These are phyloP conservation scores for Naganishia sp. DNA, from an alignment of 1,284 basidiomycete genomes.

Conservation along the genomic window DNA sequence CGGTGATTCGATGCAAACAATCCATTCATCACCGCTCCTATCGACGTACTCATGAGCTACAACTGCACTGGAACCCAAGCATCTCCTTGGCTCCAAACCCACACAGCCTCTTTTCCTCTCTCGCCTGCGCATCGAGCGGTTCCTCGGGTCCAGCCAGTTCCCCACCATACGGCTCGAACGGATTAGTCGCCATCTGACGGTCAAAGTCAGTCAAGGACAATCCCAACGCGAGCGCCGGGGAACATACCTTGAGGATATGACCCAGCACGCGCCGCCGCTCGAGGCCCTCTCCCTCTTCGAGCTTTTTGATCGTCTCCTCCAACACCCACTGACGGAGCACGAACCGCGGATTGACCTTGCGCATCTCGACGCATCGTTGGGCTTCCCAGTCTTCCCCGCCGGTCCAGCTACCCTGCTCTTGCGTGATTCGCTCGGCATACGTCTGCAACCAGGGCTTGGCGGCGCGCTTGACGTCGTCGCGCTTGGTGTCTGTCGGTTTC, in stretches of 20 bases:
- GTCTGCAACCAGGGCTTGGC: constrained; percentile 68
- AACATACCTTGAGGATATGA: constrained; percentile 70
- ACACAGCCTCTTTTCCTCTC: constrained; percentile 74
- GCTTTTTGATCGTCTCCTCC: constrained; percentile 77
- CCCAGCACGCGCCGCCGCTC: constrained; percentile 65
- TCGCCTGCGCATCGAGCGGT: constrained; percentile 55
- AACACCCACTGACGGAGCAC: constrained; percentile 89
- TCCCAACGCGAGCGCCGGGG: neutral
- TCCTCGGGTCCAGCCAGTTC: constrained; percentile 56
- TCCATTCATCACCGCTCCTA: too few relatives aligned
- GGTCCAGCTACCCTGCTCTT: constrained; percentile 52
- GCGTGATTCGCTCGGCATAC: constrained; percentile 65
- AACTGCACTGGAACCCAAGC: constrained; percentile 90
- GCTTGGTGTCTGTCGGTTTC: constrained; percentile 56
- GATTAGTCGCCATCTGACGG: constrained; percentile 71
- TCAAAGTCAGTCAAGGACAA: constrained; percentile 3
- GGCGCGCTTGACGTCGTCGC: constrained; percentile 54
- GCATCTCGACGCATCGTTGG: constrained; percentile 48
- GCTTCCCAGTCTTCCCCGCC: constrained; percentile 41
- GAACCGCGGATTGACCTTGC: constrained; percentile 75
- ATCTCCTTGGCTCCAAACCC: constrained; percentile 71
- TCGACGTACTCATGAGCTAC: constrained; percentile 56
- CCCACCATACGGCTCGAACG: constrained; percentile 77
- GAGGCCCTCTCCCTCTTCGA: constrained; percentile 63
- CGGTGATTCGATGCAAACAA: too few relatives aligned